Evolutionary conservation across 2,329 filamentous ascomycete genomes (phyloP), one percentile per base, ranked within the genome.

Genomic region (Thielaviopsis ethacetica): DNA sequence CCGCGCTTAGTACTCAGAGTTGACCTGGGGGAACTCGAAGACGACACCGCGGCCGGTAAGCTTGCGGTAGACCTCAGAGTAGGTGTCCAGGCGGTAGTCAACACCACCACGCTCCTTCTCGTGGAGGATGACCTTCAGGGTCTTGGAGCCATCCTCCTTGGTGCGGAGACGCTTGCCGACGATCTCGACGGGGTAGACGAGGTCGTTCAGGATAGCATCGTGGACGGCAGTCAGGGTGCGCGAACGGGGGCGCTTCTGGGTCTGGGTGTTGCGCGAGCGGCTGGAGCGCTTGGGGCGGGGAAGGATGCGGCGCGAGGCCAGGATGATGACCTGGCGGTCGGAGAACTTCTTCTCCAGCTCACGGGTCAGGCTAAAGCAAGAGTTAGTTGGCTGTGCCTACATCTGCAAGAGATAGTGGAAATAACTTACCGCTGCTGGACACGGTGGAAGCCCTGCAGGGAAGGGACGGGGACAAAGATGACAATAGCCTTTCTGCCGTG

Each of bases 311-410:
- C 93, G 93, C 72, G 91, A 94, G 70, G 93, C 93, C 70, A 98
- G 86, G 84, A 98, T 90, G 76, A 98, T 82, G 76, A 98, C 93
- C 78, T 98, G 93, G 78, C 93, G 93, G 84, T 98, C 93, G 66
- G 93, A 97, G 89, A 98, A 98, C 83, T 98, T 98, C 90, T 98
- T 98, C 87, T 98, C 93, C 73, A 98, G 91, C 84, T 98, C 93
- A 79, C 93, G 93, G 77, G 93, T 98, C 73, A 98, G 85, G 74
- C 91, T 97, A 61, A 3, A 3, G n/a, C n/a, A 15, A 22, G n/a
- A 1, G 62, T 69, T 62, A 71, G 65, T 59, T 59, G 10, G 10
- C 30, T 12, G 30, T n/a, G 51, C 22, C 22, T 57, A 47, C 9
- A 4, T 51, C 54, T 62, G 27, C 41, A n/a, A 3, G 34, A 26